Conservation (phyloP, 306 rosid species). For the Erythrophleum fordii region DNA sequence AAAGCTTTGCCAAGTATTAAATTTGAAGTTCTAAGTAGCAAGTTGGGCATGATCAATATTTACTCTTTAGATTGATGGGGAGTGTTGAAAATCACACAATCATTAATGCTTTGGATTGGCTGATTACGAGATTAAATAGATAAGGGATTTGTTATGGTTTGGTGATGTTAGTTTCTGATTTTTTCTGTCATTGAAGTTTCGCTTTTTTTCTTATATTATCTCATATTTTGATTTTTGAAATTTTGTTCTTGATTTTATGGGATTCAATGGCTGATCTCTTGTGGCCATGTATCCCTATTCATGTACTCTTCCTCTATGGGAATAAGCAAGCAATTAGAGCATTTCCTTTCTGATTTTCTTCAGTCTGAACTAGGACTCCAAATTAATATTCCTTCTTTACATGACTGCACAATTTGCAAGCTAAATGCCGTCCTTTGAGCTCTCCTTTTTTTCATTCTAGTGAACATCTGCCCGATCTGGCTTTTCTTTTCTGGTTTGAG, state of each 20-base stretch:
- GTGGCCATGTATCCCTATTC: background rate
- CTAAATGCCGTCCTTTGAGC: no score
- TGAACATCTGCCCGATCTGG: no score
- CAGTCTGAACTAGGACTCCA: background rate
- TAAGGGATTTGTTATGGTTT: background rate
- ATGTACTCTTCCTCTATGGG: background rate
- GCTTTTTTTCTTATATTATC: no score
- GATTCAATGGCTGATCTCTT: background rate
- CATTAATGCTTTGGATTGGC: background rate
- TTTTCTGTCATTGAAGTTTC: no score
- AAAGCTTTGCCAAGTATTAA: no score
- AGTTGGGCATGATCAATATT: no score
- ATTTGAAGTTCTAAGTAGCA: no score
- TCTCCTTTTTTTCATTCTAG: no score
- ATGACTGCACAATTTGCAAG: no score
- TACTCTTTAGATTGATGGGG: no score
- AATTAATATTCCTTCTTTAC: background rate
- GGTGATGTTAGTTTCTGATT: background rate
- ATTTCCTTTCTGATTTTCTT: no score
- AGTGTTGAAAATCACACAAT: background rate
- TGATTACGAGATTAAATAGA: background rate
- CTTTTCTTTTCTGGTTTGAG: no score
- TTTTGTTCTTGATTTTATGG: background rate
- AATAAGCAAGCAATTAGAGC: background rate
- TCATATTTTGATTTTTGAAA: background rate